Conservation (phyloP, 108 stramenopile species). For the Cylindrotheca fusiformis region DNA sequence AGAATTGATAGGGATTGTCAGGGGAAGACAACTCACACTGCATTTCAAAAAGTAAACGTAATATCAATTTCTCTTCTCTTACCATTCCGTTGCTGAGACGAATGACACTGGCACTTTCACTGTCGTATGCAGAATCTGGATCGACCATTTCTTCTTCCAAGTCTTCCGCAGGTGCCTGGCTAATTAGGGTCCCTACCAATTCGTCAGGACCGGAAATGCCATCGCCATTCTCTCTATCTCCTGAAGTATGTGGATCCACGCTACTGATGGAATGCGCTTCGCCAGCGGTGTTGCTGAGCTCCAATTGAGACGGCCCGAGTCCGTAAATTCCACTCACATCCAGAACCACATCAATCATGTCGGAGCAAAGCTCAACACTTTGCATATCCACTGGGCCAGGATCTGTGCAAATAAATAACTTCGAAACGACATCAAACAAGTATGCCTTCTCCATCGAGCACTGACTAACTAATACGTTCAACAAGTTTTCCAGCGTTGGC, state of each 20-base stretch:
- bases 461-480: conserved; percentile 91
- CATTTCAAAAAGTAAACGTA: neutral
- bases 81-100: conserved; percentile 96
- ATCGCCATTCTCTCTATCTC: conserved; percentile 11
- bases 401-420: conserved; percentile 96
- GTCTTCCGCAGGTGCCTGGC: conserved; percentile 51
- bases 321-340: conserved; percentile 99
- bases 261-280: conserved; percentile 3
- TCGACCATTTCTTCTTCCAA: conserved; percentile 52
- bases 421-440: conserved; percentile 96
- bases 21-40: neutral
- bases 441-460: conserved; percentile 98
- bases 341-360: conserved; percentile 99
- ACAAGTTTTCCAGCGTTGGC: conserved; percentile 89
- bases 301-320: conserved; percentile 40
- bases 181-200: conserved; percentile 67
- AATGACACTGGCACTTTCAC: conserved; percentile 89
- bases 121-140: conserved; percentile 90
- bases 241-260: conserved; percentile 4
- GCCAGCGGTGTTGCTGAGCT: conserved; percentile 10
- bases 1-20: neutral
- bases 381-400: conserved; percentile 96
- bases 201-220: conserved; percentile 39
- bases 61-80: conserved; percentile 5
- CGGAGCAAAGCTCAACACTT: conserved; percentile 95